Percentiles rank a stretch among this genome's conserved stretches.
phyloP scores from a whole-genome alignment of 2,329 filamentous ascomycete species.

The Alternaria sp. region DNA sequence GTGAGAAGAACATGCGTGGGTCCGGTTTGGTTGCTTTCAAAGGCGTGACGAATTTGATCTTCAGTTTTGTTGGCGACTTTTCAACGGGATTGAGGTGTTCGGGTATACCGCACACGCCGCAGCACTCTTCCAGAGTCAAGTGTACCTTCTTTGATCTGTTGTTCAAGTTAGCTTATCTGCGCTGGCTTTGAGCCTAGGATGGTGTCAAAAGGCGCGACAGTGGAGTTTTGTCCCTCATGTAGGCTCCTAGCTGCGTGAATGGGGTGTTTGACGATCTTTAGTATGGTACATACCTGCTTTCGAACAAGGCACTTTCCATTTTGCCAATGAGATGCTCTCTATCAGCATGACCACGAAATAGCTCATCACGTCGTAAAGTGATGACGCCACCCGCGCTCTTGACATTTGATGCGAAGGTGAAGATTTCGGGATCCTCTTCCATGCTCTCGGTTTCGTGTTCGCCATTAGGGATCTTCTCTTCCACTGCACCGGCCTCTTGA shows the following conservation, averaged over 20 bases:
- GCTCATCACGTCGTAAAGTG: constrained; percentile 4
- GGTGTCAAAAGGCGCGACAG: background rate
- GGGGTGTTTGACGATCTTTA: background rate
- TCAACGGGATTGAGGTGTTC: background rate
- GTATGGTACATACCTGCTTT: constrained; percentile 1
- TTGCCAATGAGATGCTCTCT: constrained; percentile 10
- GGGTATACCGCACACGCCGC: constrained; percentile 5
- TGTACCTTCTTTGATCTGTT: constrained; percentile 1
- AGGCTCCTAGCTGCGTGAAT: background rate
- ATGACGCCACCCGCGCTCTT: background rate
- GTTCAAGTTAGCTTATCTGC: background rate
- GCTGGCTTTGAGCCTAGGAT: background rate
- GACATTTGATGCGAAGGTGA: background rate
- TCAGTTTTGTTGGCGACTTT: background rate
- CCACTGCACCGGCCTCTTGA: background rate
- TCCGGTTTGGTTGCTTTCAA: background rate
- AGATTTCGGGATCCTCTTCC: background rate
- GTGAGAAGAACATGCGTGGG: background rate
- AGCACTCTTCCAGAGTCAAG: constrained; percentile 13
- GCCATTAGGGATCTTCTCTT: too few species aligned
- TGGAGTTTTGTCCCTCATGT: background rate
- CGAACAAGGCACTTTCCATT: constrained; percentile 17
- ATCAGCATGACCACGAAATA: constrained; percentile 2
- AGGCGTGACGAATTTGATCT: background rate
- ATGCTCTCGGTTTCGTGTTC: background rate